phyloP scores from a whole-genome alignment of 495 filamentous ascomycete species.

The Penicillium silybi region DNA sequence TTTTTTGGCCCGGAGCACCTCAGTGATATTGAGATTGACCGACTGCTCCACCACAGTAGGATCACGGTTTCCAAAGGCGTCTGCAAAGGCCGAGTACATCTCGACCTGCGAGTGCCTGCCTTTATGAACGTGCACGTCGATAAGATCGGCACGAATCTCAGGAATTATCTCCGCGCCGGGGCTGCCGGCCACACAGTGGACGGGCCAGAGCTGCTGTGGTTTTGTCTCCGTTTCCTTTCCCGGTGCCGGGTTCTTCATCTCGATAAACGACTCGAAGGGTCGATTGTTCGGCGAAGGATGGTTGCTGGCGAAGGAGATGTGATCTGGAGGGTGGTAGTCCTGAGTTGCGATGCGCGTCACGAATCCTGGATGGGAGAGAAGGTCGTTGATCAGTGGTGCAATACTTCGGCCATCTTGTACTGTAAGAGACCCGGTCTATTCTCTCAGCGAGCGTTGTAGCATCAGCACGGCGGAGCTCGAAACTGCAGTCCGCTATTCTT shows the following conservation, averaged over 20 bases:
- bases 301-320: slow-evolving; percentile 87
- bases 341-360: slow-evolving; percentile 73
- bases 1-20: slow-evolving; percentile 48
- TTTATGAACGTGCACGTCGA: slow-evolving; percentile 72
- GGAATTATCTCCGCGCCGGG: slow-evolving; percentile 69
- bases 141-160: slow-evolving; percentile 58
- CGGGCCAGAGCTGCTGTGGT: slow-evolving; percentile 76
- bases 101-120: slow-evolving; percentile 70
- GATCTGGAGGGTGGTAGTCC: slow-evolving; percentile 81
- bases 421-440: slow-evolving; percentile 75
- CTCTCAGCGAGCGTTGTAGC: neutral
- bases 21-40: slow-evolving; percentile 57
- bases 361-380: slow-evolving; percentile 68
- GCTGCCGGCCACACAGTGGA: slow-evolving; percentile 78
- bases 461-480: slow-evolving; percentile 13
- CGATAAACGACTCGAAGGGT: slow-evolving; percentile 61
- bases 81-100: slow-evolving; percentile 88
- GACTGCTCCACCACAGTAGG: slow-evolving; percentile 35
- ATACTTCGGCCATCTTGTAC: slow-evolving; percentile 69
- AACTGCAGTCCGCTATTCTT: slow-evolving; percentile 2
- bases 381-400: slow-evolving; percentile 65
- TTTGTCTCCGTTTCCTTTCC: slow-evolving; percentile 58
- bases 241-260: slow-evolving; percentile 61
- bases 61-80: slow-evolving; percentile 60
- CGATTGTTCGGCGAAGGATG: slow-evolving; percentile 61